Evolutionary conservation across 2,329 filamentous ascomycete genomes (phyloP), one percentile per base, ranked within the genome.

Genomic region (Sporothrix brasiliensis): DNA sequence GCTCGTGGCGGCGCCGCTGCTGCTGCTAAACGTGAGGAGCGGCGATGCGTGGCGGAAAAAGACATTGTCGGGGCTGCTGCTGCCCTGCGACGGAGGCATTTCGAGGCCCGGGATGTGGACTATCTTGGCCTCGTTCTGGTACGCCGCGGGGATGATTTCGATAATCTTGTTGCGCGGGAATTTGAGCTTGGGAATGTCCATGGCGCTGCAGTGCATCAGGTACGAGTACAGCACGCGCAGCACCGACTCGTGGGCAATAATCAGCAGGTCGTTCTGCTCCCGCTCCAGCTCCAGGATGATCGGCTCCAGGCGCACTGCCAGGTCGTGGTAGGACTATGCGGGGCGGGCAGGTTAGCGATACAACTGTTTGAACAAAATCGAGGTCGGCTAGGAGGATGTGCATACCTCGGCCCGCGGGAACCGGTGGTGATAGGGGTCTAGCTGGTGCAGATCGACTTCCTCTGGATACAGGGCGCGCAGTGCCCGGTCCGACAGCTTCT

Each of bases 161-260:
- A 99, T 97, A 77, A 99, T 98, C 79, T 99, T 93, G 78, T 99
- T 91, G 56, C 95, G 91, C 4, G 95, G 95, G 77, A 99, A 99
- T 74, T 93, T 92, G 73, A 99, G 87, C 75, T 90, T 91, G 4
- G 95, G 95, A 73, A 99, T 99, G 77, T 97, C 93, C 79, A 91
- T 91, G 10, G 96, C 94, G 78, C 94, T 95, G 81, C 95, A 98
- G 75, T 97, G 95, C 95, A 99, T 99, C 52, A 99, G 85, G 80
- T 99, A 99, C 30, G 94, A 94, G 78, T 99, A 99, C 3, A 99
- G 86, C 30, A 99, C 95, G 56, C 95, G 92, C 61, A 99, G 86
- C n/a, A 99, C 95, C 67, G 93, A 97, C 80, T 99, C 95, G 79
- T 99, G 95, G 0, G 95, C 95, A 75, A 99, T 97, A 77, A 99